Evolutionary conservation across 805 yeast species (phyloP), one percentile per base, ranked within the genome.

Genomic region (Zygotorulaspora sp.): DNA sequence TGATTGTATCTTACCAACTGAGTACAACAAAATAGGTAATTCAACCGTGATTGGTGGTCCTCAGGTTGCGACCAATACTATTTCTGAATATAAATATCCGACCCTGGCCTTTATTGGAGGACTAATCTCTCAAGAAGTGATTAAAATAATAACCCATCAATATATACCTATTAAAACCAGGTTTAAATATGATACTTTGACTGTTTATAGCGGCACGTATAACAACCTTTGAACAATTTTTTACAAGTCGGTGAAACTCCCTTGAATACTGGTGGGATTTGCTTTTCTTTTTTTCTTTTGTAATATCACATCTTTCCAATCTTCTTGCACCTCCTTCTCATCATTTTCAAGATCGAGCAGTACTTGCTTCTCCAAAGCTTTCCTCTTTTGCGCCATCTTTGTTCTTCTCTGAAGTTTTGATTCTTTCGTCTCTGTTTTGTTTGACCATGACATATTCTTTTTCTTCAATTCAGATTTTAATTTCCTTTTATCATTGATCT

Each of bases 261-360:
- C 83, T 52, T 70, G 76, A 28, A 75, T 53, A 6, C 58, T 66
- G 5, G 59, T 66, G n/a, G 47, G 48, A 24, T 38, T 47, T 15
- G 59, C 62, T 58, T 78, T 81, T 47, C 68, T 68, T 60, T 71
- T 77, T 57, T 86, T 89, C 44, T 71, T 78, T 32, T 74, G 73
- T 45, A 76, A 65, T 1, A 90, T 82, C 16, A 81, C 53, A 20
- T 83, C 89, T 62, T 92, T 92, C 98, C 97, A 92, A 62, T 92
- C 97, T 28, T 67, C 73, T 36, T 70, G 74, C 2, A 63, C 62
- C 35, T 73, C 80, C 43, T 59, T 64, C n/a, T 50, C 53, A 15
- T 46, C 57, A 14, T 57, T 62, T 10, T 68, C 72, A 4, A 60
- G 67, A 7, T 71, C 68, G 12, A 69, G 64, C 22, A 70, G 75